Conservation (phyloP, 2,329 filamentous ascomycete genomes). For the Macroventuria anomochaeta region DNA sequence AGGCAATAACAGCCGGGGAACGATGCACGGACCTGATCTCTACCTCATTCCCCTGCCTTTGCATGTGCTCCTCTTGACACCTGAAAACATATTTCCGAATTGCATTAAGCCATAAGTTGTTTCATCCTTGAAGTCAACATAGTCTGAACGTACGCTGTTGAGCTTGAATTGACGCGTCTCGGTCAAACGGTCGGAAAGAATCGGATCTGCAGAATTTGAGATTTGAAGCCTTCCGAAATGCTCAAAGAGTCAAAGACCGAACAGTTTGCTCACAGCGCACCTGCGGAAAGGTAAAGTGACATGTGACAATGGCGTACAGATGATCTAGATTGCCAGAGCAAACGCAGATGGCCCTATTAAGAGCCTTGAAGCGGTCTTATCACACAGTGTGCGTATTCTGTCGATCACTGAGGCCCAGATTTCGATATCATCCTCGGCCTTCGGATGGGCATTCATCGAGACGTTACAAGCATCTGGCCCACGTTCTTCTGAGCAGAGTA, state of each 20-base stretch:
- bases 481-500: background rate
- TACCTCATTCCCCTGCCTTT: background rate
- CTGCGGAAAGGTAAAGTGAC: background rate
- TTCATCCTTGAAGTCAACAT: background rate
- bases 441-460: background rate
- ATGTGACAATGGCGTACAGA: background rate
- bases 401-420: too few species aligned
- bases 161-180: background rate
- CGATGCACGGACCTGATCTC: slow-evolving; percentile 1
- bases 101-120: background rate
- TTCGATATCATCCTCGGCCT: background rate
- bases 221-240: background rate
- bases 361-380: background rate
- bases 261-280: background rate
- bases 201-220: background rate
- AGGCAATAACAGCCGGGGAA: slow-evolving; percentile 4
- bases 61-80: background rate
- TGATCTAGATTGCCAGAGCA: background rate
- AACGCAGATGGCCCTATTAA: background rate
- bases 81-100: background rate
- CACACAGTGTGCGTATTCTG: background rate
- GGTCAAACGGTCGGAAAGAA: slow-evolving; percentile 1
- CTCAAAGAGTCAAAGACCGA: background rate
- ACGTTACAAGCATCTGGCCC: background rate
- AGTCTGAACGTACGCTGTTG: background rate